A percentile compares a stretch with the other conserved stretches of the same genome.
phyloP scores from a whole-genome alignment of 768 basidiomycete genomes.

The Russula abietina region DNA sequence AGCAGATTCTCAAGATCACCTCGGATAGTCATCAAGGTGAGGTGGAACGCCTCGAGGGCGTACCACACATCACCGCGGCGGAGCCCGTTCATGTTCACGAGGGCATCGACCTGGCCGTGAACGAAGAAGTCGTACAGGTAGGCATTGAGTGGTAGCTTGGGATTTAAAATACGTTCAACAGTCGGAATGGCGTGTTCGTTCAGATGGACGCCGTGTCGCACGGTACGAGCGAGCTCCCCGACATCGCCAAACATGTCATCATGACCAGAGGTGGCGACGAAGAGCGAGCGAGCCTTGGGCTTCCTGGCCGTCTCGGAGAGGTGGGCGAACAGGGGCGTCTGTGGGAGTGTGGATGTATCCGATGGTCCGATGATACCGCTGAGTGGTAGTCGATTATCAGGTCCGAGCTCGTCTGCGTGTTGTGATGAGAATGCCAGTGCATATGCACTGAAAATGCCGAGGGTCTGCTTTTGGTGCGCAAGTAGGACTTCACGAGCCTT shows the following conservation, averaged over 20 bases:
- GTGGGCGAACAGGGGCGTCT: slow-evolving; percentile 32
- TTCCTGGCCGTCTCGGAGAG: slow-evolving; percentile 37
- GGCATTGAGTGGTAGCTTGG: slow-evolving; percentile 24
- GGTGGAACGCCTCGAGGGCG: slow-evolving; percentile 49
- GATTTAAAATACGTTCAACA: slow-evolving; percentile 34
- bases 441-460: slow-evolving; percentile 50
- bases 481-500: slow-evolving; percentile 38
- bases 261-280: slow-evolving; percentile 65
- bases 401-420: slow-evolving; percentile 35
- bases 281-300: slow-evolving; percentile 47
- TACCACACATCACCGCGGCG: slow-evolving; percentile 61
- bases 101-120: slow-evolving; percentile 51
- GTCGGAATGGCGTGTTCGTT: slow-evolving; percentile 59
- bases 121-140: slow-evolving; percentile 64
- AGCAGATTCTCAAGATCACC: slow-evolving; percentile 46
- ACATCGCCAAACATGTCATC: slow-evolving; percentile 48
- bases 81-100: slow-evolving; percentile 51
- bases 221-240: slow-evolving; percentile 46
- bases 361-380: slow-evolving; percentile 33
- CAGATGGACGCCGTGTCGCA: slow-evolving; percentile 48
- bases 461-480: slow-evolving; percentile 44
- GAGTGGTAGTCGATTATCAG: slow-evolving; percentile 45
- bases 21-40: slow-evolving; percentile 46
- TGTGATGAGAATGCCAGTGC: slow-evolving; percentile 45
- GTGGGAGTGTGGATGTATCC: slow-evolving; percentile 1